Evolutionary conservation across 2,329 filamentous ascomycete genomes (phyloP).

Genomic region (Fusarium compactum): DNA sequence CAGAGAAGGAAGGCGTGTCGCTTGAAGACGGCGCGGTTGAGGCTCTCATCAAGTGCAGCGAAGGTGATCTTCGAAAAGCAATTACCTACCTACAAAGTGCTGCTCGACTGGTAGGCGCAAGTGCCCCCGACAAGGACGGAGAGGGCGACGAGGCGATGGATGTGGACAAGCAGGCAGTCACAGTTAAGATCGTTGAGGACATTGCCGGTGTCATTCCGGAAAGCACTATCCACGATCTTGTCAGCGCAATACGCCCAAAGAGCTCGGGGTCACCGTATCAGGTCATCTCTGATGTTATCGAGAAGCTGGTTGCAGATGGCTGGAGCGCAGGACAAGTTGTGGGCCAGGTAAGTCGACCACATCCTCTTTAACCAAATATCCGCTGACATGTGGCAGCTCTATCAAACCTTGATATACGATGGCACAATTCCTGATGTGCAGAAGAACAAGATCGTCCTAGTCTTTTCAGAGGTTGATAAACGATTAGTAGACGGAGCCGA

Average conservation of each 20-base stretch:
- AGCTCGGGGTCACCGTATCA: conserved; percentile 75
- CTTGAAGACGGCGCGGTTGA: conserved; percentile 85
- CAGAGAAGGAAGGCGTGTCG: conserved; percentile 78
- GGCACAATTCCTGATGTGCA: conserved; percentile 85
- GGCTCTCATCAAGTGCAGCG: conserved; percentile 85
- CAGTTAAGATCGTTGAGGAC: conserved; percentile 86
- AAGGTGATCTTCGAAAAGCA: conserved; percentile 94
- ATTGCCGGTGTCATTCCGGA: conserved; percentile 95
- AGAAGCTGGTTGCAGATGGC: conserved; percentile 93
- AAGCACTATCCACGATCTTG: conserved; percentile 75
- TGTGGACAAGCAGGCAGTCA: conserved; percentile 71
- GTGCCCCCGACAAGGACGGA: conserved; percentile 59
- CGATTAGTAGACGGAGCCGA: conserved; percentile 93
- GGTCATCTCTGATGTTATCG: conserved; percentile 81
- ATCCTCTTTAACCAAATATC: background rate
- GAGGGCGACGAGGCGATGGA: conserved; percentile 74
- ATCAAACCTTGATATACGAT: conserved; percentile 84
- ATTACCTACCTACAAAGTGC: conserved; percentile 97
- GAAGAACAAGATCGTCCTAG: conserved; percentile 88
- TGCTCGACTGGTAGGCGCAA: conserved; percentile 84
- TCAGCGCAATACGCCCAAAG: conserved; percentile 80
- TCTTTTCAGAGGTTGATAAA: conserved; percentile 96
- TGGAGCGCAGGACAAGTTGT: conserved; percentile 96
- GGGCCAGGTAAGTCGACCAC: conserved; percentile 70
- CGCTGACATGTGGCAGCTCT: conserved; percentile 66